Evolutionary conservation across 2,329 filamentous ascomycete genomes (phyloP), one percentile per base, ranked within the genome.

Genomic region (Exophiala spinifera): DNA sequence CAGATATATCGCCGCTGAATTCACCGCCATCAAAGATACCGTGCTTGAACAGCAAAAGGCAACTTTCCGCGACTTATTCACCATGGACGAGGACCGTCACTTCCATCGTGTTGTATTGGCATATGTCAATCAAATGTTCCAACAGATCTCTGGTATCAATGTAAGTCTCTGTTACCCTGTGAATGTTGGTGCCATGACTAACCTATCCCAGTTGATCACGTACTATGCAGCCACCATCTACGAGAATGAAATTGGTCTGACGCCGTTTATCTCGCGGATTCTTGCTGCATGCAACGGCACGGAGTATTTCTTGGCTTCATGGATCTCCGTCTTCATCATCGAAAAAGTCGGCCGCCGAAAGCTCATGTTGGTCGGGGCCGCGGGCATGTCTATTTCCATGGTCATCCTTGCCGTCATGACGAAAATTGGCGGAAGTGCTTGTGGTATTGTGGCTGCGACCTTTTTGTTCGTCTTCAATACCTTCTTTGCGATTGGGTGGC

Each of bases 381-480:
- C 48, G 6, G 51, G 51, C 4, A 57, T 57, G 55, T 57, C 53
- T 28, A 43, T 34, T 1, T 55, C 55, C 11, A 60, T 60, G 57
- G 37, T 57, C 5, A 36, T 60, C 15, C 52, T 60, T 20, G 54
- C 55, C 14, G 50, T 57, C 13, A 55, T 57, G 55, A 57, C 67
- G 20, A 73, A 70, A 46, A 57, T 69, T 20, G 64, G 68, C n/a
- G 65, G 70, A 19, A 69, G 62, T 4, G 58, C 63, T 14, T 67
- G 73, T 2, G 72, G 74, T 47, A 71, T 75, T 40, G 74, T 69
- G 6, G 73, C 74, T 4, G 73, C 75, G 1, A 72, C 76, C 0
- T 84, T 84, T 63, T 72, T 86, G 36, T 85, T 85, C 66, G 75
- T 82, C 13, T 85, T 84, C 68, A 83, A 81, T 64, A 79, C 79